Evolutionary conservation across 2,329 filamentous ascomycete genomes (phyloP), one percentile per base, ranked within the genome.

Genomic region (Penicillium sp.): DNA sequence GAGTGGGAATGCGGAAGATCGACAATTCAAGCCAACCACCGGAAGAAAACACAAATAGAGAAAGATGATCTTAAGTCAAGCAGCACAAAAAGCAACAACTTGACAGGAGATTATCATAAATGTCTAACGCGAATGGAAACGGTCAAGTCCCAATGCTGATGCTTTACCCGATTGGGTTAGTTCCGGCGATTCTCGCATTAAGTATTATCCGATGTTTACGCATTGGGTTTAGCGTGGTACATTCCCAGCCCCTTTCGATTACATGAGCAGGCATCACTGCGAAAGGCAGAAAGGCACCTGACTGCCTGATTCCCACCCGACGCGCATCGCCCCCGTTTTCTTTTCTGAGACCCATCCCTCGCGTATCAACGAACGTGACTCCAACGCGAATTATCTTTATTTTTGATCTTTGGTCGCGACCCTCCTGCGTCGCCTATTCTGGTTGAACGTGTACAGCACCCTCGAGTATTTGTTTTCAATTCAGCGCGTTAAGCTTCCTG

Each of bases 231-330:
- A 59, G 54, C 28, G 36, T 7, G 6, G 31, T 9, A 6, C 8
- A 64, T 66, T 63, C 56, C 61, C 44, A 66, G 58, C 63, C 63
- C 49, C 55, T 54, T 50, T 51, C 31, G 56, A 55, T 52, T 49
- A 49, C 41, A 22, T 53, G 44, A 54, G 49, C 53, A 49, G 42
- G 50, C 47, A 51, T 54, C 40, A 38, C 35, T 42, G 47, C n/a
- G n/a, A n/a, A n/a, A 32, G 29, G 37, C n/a, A 26, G 24, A 26
- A 26, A 32, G 28, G 24, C n/a, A 35, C 23, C 35, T 39, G 40
- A 41, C 48, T 47, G 48, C 42, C 42, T 54, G 51, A 58, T 55
- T 59, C 54, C 48, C 49, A 55, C 49, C 31, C 44, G 51, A 55
- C 55, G 55, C 58, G 60, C 57, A 52, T 52, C 54, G n/a, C n/a